Conservation (phyloP, 306 rosid species). For the Vigna unguiculata region DNA sequence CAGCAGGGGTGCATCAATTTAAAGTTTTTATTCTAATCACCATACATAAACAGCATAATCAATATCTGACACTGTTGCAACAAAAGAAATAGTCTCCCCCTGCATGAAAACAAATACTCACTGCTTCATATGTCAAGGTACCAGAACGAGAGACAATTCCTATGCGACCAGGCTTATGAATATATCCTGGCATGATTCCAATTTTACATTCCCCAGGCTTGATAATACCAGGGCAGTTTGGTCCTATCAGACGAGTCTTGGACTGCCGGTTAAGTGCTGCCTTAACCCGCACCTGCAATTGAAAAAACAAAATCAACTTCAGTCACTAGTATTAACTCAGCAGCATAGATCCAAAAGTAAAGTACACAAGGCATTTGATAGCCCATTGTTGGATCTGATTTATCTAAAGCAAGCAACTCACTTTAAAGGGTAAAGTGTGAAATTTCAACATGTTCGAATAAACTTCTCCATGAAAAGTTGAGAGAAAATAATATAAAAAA, state of each 20-base stretch:
- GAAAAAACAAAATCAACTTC: constrained; percentile 34
- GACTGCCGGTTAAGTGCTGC: constrained; percentile 91
- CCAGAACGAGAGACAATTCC: constrained; percentile 99
- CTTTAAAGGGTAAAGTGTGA: not conserved
- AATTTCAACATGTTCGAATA: not conserved
- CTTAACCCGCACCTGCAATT: constrained; percentile 84
- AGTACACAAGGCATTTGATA: not conserved
- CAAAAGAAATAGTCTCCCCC: constrained; percentile 7
- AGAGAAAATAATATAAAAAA: not conserved
- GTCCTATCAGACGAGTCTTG: constrained; percentile 93
- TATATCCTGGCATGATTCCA: constrained; percentile 99
- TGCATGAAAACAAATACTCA: constrained; percentile 54
- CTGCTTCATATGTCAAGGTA: constrained; percentile 99
- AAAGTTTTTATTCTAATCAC: constrained; percentile 1
- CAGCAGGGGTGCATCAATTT: not conserved
- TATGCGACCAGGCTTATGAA: constrained; percentile 95
- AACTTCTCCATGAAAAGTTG: not conserved
- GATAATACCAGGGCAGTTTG: constrained; percentile 99
- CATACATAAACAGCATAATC: not conserved
- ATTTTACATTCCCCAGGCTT: constrained; percentile 99
- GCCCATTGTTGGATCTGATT: not conserved
- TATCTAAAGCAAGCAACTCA: not conserved
- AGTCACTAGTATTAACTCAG: constrained; percentile 32
- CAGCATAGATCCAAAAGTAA: constrained; percentile 17
- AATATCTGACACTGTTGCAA: constrained; percentile 17